A percentile compares a stretch with the other conserved stretches of the same genome.
Conservation (phyloP, 78 protist genomes). For the Emiliania huxleyi region DNA sequence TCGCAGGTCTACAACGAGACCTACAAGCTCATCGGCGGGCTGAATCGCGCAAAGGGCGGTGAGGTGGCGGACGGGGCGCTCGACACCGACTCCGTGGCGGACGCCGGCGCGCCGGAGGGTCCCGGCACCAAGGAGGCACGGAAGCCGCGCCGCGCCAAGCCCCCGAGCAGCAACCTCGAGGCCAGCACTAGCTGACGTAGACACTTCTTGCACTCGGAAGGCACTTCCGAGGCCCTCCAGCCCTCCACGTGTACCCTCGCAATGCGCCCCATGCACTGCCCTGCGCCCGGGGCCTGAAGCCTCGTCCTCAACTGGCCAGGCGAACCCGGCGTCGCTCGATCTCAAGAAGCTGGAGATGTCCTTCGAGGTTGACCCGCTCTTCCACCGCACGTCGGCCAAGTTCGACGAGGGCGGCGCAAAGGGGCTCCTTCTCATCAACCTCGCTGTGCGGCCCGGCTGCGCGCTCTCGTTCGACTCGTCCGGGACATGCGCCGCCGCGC, state of each 20-base stretch:
- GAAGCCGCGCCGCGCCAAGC: not conserved
- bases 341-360: slow-evolving; percentile 43
- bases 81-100: not conserved
- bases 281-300: too few species aligned
- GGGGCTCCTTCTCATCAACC: slow-evolving; percentile 1
- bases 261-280: too few species aligned
- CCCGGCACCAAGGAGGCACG: not conserved
- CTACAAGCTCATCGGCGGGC: not conserved
- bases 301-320: too few species aligned
- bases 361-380: slow-evolving; percentile 78
- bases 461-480: not conserved
- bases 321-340: slow-evolving; percentile 55
- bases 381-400: slow-evolving; percentile 69
- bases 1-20: not conserved
- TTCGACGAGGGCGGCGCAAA: slow-evolving; percentile 70
- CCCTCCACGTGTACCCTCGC: too few species aligned
- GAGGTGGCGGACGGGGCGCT: not conserved
- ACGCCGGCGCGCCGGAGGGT: not conserved
- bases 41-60: not conserved
- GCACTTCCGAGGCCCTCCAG: too few species aligned
- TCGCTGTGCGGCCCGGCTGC: not conserved
- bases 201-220: too few species aligned
- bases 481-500: not conserved
- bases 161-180: not conserved
- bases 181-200: too few species aligned